Percentiles rank a stretch among this genome's conserved stretches.
Evolutionary conservation across 495 filamentous ascomycete genomes (phyloP).

Genomic region (Physcia stellaris): DNA sequence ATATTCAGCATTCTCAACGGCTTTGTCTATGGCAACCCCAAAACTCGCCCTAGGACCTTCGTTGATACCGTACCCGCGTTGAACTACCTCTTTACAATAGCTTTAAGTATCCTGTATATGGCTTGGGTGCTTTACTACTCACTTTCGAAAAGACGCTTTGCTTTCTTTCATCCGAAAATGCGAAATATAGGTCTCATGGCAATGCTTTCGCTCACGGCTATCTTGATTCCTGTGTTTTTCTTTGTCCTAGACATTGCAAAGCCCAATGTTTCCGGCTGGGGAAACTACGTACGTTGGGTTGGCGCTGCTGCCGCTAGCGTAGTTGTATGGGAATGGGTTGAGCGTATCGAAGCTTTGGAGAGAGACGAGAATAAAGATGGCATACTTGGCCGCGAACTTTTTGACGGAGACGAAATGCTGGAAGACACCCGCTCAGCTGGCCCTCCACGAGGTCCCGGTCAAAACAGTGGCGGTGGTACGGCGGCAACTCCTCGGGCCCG

Average conservation of each 20-base stretch:
- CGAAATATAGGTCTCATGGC: slow-evolving; percentile 82
- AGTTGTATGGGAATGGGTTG: slow-evolving; percentile 98
- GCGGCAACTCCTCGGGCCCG: neutral
- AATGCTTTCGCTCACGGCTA: slow-evolving; percentile 57
- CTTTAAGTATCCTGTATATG: slow-evolving; percentile 79
- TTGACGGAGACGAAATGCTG: slow-evolving; percentile 94
- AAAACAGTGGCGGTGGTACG: slow-evolving; percentile 4
- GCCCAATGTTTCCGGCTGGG: slow-evolving; percentile 82
- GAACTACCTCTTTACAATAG: slow-evolving; percentile 84
- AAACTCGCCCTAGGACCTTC: slow-evolving; percentile 54
- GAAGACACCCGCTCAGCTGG: slow-evolving; percentile 54
- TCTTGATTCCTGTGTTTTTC: slow-evolving; percentile 87
- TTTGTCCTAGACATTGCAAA: slow-evolving; percentile 89
- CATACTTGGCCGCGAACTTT: slow-evolving; percentile 84
- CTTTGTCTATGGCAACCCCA: slow-evolving; percentile 51
- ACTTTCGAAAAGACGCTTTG: slow-evolving; percentile 80
- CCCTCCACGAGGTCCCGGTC: slow-evolving; percentile 18
- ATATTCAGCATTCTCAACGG: slow-evolving; percentile 81
- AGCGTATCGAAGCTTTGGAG: slow-evolving; percentile 93
- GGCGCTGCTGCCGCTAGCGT: slow-evolving; percentile 92
- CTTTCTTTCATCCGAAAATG: slow-evolving; percentile 88
- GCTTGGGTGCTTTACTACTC: slow-evolving; percentile 95
- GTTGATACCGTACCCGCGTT: slow-evolving; percentile 83
- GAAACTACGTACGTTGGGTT: slow-evolving; percentile 95
- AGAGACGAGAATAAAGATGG: slow-evolving; percentile 93